Evolutionary conservation across 441 rosid genomes (phyloP), one percentile per base, ranked within the genome.

Genomic region (Theobroma grandiflorum): DNA sequence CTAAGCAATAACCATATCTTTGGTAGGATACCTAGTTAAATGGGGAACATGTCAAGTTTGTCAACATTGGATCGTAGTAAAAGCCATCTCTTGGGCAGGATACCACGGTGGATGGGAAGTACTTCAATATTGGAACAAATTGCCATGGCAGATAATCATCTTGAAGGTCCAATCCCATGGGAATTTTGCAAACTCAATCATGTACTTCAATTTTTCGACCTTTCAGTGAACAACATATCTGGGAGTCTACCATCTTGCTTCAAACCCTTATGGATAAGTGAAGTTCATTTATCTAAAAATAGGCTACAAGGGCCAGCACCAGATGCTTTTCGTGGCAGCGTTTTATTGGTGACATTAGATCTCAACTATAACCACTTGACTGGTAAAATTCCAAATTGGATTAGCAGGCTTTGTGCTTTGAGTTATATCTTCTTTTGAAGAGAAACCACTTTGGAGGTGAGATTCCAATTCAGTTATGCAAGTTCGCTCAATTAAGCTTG

Each of bases 151-250:
- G 70, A 40, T 4, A 84, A 84, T 78, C 10, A 11, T 43, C 15
- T 84, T 37, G 47, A 68, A 33, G 84, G 84, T 4, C 14, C 79
- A 2, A 35, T 84, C 67, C 83, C 86, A 2, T 0, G 1, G 10
- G 63, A 43, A 6, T n/a, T 80, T 26, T 75, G 79, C 49, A 43
- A 78, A 1, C 0, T 43, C 16, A 7, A 22, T 4, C 80, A 80
- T 47, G 0, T 0, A 11, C 2, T 68, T 26, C 0, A 0, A 0
- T 7, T 74, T 84, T 45, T 26, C 1, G 80, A 82, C 68, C 78
- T 85, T 3, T 82, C 82, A 4, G 1, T 6, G 0, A 84, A 79
- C 6, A 37, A 43, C 4, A n/a, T 84, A 33, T 65, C 59, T 33
- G 68, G 82, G 33, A 78, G 3, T 16, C 4, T 78, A 12, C 78